These are phyloP conservation scores for Candida oleophila DNA, from an alignment of 805 yeast species.

Conservation along the genomic window DNA sequence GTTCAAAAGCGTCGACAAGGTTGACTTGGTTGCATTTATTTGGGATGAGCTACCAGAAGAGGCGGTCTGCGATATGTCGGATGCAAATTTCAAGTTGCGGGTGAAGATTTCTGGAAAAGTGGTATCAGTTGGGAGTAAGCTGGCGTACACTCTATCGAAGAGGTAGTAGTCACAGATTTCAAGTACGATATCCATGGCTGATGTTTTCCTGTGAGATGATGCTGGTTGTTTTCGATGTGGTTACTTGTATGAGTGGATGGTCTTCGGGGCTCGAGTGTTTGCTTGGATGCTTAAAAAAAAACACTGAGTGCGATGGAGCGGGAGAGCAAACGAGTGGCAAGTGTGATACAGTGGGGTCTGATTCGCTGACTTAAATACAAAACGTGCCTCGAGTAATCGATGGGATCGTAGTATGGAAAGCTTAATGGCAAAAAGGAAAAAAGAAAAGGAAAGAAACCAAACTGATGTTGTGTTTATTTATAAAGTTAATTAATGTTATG, in stretches of 20 bases:
- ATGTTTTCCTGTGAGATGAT: slow-evolving; percentile 9
- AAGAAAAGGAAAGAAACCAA: neutral
- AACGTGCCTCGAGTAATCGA: no score
- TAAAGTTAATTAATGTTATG: neutral
- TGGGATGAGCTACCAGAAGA: slow-evolving; percentile 11
- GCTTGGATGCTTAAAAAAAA: no score
- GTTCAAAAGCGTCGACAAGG: neutral
- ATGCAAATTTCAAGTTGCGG: slow-evolving; percentile 24
- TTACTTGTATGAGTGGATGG: no score
- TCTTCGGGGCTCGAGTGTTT: no score
- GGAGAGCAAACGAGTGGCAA: no score
- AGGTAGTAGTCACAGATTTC: slow-evolving; percentile 73
- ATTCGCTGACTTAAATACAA: no score
- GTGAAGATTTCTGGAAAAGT: slow-evolving; percentile 39
- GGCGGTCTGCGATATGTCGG: slow-evolving; percentile 15
- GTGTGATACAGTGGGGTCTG: no score
- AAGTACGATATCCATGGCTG: slow-evolving; percentile 95
- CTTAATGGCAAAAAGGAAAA: neutral
- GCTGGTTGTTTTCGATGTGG: no score
- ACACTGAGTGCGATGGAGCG: no score
- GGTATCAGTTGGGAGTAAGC: slow-evolving; percentile 48
- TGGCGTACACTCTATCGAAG: slow-evolving; percentile 76
- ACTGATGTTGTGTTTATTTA: neutral
- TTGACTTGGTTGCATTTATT: slow-evolving; percentile 9
- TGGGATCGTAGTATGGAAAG: no score